Percentiles rank a stretch among this genome's conserved stretches.
Evolutionary conservation across 305 asterid genomes (phyloP).

Genomic region (Fraxinus nigra): DNA sequence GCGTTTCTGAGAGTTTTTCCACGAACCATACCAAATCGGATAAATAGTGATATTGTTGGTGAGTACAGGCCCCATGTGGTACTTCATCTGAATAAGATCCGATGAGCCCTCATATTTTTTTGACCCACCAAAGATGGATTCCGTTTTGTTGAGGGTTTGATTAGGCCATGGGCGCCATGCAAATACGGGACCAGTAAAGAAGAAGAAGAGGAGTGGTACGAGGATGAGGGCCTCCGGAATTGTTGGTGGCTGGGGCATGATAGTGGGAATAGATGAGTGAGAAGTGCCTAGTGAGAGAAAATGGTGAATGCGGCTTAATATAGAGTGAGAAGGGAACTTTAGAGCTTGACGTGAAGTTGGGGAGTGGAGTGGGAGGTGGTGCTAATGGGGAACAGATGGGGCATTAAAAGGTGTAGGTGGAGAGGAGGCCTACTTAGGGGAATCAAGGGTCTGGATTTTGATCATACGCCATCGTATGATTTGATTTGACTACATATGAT

Average conservation of each 20-base stretch:
- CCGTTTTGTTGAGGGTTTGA: conserved; percentile 39
- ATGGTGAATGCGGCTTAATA: neutral
- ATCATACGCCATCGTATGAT: conserved; percentile 21
- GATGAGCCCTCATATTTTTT: conserved; percentile 82
- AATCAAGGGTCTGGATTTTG: neutral
- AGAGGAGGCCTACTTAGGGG: conserved; percentile 25
- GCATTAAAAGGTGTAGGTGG: conserved; percentile 34
- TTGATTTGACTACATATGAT: neutral
- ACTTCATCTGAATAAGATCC: conserved; percentile 52
- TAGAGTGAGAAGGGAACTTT: neutral
- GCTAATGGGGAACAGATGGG: conserved; percentile 47
- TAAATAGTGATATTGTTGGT: conserved; percentile 62
- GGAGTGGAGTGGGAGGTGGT: conserved; percentile 5
- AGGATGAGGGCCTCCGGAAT: conserved; percentile 12
- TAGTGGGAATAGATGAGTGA: conserved; percentile 1
- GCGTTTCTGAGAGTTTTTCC: conserved; percentile 60
- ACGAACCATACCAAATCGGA: conserved; percentile 78
- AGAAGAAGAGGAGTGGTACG: conserved; percentile 7
- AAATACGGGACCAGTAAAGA: conserved; percentile 11
- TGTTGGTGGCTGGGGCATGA: conserved; percentile 18
- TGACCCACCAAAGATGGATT: conserved; percentile 49
- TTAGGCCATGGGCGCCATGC: conserved; percentile 74
- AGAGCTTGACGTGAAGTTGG: neutral
- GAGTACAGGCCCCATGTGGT: conserved; percentile 90
- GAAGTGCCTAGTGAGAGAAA: neutral